phyloP scores from a whole-genome alignment of 768 basidiomycete species.

The Boletus tomentosulus region DNA sequence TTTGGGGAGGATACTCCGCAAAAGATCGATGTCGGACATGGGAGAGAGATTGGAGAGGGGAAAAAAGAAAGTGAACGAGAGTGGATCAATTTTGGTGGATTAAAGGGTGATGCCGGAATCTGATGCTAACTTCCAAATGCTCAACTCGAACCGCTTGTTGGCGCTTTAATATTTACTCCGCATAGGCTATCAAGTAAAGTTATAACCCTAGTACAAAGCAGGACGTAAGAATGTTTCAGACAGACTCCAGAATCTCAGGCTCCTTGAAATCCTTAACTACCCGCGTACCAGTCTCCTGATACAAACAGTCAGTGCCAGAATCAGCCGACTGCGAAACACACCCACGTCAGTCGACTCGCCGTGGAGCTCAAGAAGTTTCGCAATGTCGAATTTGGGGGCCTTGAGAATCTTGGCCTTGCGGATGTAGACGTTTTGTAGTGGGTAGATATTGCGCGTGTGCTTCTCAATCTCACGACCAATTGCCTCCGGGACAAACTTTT shows the following conservation, averaged over 20 bases:
- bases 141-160: background rate
- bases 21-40: slow-evolving; percentile 75
- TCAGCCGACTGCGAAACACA: background rate
- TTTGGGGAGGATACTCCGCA: slow-evolving; percentile 55
- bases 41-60: background rate
- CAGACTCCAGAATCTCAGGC: slow-evolving; percentile 89
- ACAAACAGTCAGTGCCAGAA: slow-evolving; percentile 6
- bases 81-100: background rate
- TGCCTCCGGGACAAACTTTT: slow-evolving; percentile 98
- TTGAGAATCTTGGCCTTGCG: slow-evolving; percentile 99
- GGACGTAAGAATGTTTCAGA: slow-evolving; percentile 51
- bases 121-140: background rate
- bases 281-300: slow-evolving; percentile 89
- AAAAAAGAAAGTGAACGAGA: slow-evolving; percentile 2
- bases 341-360: slow-evolving; percentile 91
- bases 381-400: slow-evolving; percentile 93
- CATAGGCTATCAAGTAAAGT: background rate
- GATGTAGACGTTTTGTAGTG: slow-evolving; percentile 97
- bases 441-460: slow-evolving; percentile 93
- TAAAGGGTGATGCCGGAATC: background rate
- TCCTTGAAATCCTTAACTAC: slow-evolving; percentile 97
- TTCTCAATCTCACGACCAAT: slow-evolving; percentile 99
- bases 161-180: slow-evolving; percentile 15
- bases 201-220: slow-evolving; percentile 38
- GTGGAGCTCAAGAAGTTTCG: slow-evolving; percentile 94